Evolutionary conservation across 441 rosid genomes (phyloP).

Genomic region (Croton setiger): DNA sequence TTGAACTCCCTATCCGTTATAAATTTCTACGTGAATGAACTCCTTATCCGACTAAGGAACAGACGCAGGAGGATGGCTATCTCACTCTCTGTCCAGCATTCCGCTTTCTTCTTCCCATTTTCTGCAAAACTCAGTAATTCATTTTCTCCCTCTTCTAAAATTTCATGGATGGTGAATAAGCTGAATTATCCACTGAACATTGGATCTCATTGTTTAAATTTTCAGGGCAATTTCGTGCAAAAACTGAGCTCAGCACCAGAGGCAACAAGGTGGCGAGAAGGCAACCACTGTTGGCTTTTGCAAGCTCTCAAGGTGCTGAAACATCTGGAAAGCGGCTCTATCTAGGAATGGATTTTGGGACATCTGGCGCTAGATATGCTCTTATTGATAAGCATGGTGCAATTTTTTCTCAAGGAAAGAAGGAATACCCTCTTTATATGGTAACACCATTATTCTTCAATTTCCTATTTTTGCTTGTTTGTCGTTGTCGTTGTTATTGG

Average conservation of each 20-base stretch:
- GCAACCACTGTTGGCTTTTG: constrained; percentile 29
- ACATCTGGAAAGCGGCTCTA: constrained; percentile 44
- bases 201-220: background rate
- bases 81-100: constrained; percentile 16
- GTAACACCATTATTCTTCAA: constrained; percentile 25
- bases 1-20: too few relatives aligned
- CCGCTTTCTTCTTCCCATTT: constrained; percentile 7
- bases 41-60: constrained; percentile 19
- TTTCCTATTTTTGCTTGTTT: background rate
- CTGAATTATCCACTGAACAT: background rate
- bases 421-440: constrained; percentile 55
- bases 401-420: constrained; percentile 60
- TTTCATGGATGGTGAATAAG: background rate
- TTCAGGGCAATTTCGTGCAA: constrained; percentile 33
- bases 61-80: constrained; percentile 14
- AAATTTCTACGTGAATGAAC: too few relatives aligned
- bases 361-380: constrained; percentile 86
- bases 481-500: too few relatives aligned
- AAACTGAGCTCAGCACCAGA: constrained; percentile 9
- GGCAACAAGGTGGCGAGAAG: constrained; percentile 14
- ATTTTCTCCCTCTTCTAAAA: background rate
- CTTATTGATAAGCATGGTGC: constrained; percentile 65
- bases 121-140: constrained; percentile 20
- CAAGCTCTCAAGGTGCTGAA: constrained; percentile 17
- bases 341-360: constrained; percentile 94